phyloP scores from a whole-genome alignment of 148 eudicot species.

The Mesembryanthemum crystallinum region DNA sequence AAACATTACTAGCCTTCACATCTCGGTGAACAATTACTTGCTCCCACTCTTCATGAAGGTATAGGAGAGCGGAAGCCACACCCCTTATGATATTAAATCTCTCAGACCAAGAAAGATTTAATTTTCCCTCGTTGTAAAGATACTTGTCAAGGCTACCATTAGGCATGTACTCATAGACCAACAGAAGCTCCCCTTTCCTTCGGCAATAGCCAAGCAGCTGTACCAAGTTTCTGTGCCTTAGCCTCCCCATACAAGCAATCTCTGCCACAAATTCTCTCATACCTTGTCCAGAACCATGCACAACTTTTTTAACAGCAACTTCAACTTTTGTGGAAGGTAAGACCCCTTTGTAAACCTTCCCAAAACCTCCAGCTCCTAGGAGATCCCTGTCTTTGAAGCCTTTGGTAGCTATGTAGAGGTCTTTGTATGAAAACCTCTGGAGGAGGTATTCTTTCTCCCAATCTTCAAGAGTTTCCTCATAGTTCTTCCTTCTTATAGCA shows the following conservation, averaged over 20 bases:
- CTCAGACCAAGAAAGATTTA: neutral
- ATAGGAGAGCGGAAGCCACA: constrained; percentile 6
- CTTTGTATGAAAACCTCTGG: neutral
- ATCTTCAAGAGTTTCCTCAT: neutral
- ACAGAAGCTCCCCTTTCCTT: constrained; percentile 8
- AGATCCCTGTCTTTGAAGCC: constrained; percentile 3
- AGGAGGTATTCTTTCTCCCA: constrained; percentile 4
- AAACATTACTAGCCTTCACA: neutral
- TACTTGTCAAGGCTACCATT: constrained; percentile 8
- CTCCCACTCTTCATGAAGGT: constrained; percentile 14
- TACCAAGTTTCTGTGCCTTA: constrained; percentile 8
- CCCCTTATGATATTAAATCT: constrained; percentile 8
- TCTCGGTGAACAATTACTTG: neutral
- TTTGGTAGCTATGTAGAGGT: neutral
- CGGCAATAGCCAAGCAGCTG: constrained; percentile 6
- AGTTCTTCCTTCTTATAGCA: neutral
- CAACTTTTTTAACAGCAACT: constrained; percentile 1
- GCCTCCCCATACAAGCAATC: constrained; percentile 1
- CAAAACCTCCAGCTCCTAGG: constrained; percentile 11
- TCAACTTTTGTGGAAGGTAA: neutral
- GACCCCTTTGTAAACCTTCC: constrained; percentile 4
- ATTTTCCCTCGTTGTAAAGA: neutral
- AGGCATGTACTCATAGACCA: constrained; percentile 15
- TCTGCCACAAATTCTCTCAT: constrained; percentile 11
- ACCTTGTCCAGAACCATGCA: constrained; percentile 8